Evolutionary conservation across 805 yeast genomes (phyloP), one percentile per base, ranked within the genome.

Genomic region (Zygoascus tannicola): DNA sequence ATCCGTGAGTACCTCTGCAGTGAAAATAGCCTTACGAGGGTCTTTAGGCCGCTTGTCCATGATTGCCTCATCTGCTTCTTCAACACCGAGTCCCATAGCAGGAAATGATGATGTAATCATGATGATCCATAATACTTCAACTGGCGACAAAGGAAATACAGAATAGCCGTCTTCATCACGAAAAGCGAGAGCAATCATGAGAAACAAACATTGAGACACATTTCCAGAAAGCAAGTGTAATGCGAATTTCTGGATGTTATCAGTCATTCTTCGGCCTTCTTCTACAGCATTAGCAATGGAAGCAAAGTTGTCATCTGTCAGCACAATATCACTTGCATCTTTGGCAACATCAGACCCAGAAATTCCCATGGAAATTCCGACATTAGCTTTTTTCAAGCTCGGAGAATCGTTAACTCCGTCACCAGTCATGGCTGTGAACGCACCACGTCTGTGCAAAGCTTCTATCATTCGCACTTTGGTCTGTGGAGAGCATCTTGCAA

Each of bases 381-480:
- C 85, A 61, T 82, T 87, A 3, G 90, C 81, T 50, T 69, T 76
- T 59, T 81, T 81, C 62, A 82, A 67, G 30, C 83, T 75, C 21
- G 90, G 90, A 2, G 87, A 80, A 58, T 82, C 90, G 59, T 82
- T 82, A 37, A 82, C 88, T 50, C 90, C 90, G 59, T 82, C 90
- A 49, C 86, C 86, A 22, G 86, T 80, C 90, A 82, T 83, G 16
- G 90, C 90, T 63, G 80, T 71, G 62, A 78, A 71, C 57, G 78
- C 67, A 50, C 70, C 64, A 60, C 75, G 75, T 56, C 73, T 78
- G 67, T 73, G 87, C 53, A 67, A 73, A 0, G 90, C 88, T 43
- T 82, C 87, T 54, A 83, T 81, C 80, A 83, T 78, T 50, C 86
- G 70, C 15, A 82, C 90, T 59, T 83, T 82, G 19, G 88, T 82